phyloP scores from a whole-genome alignment of 176 grass and related monocot genomes.

The Eremochloa ophiuroides region DNA sequence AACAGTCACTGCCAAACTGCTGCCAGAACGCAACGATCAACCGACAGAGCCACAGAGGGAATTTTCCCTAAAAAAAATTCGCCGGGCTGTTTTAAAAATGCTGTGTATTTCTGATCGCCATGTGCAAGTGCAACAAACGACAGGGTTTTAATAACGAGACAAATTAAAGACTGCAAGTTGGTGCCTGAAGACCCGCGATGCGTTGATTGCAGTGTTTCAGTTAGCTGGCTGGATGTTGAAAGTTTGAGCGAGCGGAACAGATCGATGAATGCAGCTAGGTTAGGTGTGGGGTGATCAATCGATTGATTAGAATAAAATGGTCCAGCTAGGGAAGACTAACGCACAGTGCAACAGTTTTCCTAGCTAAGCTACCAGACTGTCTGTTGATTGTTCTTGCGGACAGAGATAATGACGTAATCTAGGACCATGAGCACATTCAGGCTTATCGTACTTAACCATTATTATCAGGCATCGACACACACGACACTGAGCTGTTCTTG shows the following conservation, averaged over 20 bases:
- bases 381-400: not conserved
- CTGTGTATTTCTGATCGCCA: not conserved
- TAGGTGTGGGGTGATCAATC: not conserved
- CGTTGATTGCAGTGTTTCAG: not conserved
- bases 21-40: not conserved
- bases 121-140: constrained; percentile 25
- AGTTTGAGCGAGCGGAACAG: not conserved
- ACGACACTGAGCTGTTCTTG: not conserved
- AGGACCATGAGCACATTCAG: not conserved
- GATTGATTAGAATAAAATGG: not conserved
- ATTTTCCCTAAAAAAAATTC: not conserved
- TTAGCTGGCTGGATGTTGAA: not conserved
- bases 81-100: not conserved
- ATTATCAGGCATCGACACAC: not conserved
- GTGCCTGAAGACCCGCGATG: not conserved
- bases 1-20: not conserved
- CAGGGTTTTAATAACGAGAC: not conserved
- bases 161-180: not conserved
- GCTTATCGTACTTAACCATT: not conserved
- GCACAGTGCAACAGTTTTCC: not conserved
- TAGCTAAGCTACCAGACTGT: not conserved
- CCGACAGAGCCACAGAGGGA: not conserved
- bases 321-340: not conserved
- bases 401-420: not conserved
- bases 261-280: constrained; percentile 8